phyloP scores from a whole-genome alignment of 768 basidiomycete genomes.

The Lactifluus hygrophoroides region DNA sequence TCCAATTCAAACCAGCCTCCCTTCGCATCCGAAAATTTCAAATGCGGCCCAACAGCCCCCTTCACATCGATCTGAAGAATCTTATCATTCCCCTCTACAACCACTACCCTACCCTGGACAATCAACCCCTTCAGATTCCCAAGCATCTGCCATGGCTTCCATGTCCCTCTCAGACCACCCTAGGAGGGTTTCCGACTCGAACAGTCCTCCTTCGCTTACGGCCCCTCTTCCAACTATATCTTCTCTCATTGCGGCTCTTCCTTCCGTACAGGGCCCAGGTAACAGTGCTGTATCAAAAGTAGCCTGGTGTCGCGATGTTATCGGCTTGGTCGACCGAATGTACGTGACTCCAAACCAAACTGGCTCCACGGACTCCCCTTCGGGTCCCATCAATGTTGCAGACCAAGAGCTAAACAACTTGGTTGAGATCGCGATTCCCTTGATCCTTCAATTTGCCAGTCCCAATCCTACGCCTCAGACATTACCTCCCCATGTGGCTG shows the following conservation, averaged over 20 bases:
- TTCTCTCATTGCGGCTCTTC: constrained; percentile 44
- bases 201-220: constrained; percentile 44
- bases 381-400: constrained; percentile 45
- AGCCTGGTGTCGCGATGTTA: constrained; percentile 75
- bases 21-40: constrained; percentile 19
- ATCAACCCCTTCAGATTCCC: constrained; percentile 6
- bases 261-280: constrained; percentile 43
- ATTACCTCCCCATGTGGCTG: constrained; percentile 42
- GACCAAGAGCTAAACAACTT: constrained; percentile 55
- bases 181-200: constrained; percentile 20
- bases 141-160: constrained; percentile 19
- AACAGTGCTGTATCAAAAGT: constrained; percentile 56
- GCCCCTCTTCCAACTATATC: constrained; percentile 60
- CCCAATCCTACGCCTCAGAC: constrained; percentile 28
- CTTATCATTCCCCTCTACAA: background rate
- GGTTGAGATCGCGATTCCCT: constrained; percentile 53
- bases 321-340: constrained; percentile 63
- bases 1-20: constrained; percentile 22
- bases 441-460: constrained; percentile 51
- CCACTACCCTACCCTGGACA: background rate
- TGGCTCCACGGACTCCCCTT: constrained; percentile 31
- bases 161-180: constrained; percentile 22
- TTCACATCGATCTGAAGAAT: background rate
- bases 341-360: constrained; percentile 20
- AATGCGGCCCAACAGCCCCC: constrained; percentile 18